Base-by-base conservation (phyloP, 2,329 filamentous ascomycete genomes). In the Chalaropsis thielavioides region DNA sequence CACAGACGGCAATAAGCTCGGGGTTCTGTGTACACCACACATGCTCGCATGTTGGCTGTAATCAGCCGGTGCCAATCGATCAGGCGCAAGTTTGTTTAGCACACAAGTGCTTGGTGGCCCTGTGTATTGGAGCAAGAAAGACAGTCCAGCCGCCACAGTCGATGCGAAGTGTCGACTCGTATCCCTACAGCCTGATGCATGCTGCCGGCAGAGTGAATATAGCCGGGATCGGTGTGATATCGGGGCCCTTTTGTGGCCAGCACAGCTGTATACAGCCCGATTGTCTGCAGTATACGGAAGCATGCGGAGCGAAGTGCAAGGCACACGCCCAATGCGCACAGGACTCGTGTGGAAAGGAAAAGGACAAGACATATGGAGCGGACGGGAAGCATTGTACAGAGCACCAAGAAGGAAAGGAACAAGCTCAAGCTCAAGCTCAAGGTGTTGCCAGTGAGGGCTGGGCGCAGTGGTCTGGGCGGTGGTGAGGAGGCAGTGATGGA, bases 31-130 rank as follows among this genome's bases (percentile, higher is more conserved):
- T 41, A 10, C 40, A 24, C 6, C 43, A 59, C 58, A 65, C 40
- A 43, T 67, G 61, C 46, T 60, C 61, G 6, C 64, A 15, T 41
- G 24, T 31, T 51, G 51, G 41, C 44, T 56, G 64, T 38, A 58
- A 58, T 11, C 54, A 58, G 8, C 27, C 19, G 31, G 58, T 38
- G 8, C 54, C 22, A 8, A 46, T 43, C 7, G 54, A 35, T n/a
- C 40, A n/a, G 46, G 63, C 56, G 40, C 43, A 31, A n/a, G 35
- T 63, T 13, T 66, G 64, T 61, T 40, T 38, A 10, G 40, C 27
- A 6, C 64, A 66, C 54, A 66, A 66, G 43, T 66, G 64, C 61
- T n/a, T 62, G 17, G 15, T 66, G 13, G 59, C 64, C 22, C 56
- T 63, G 7, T 66, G 64, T 54, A 59, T 44, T 4, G 49, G 51